These are phyloP conservation scores for Microthyrium microscopicum DNA, from an alignment of 2,329 filamentous ascomycete species.

Conservation along the genomic window DNA sequence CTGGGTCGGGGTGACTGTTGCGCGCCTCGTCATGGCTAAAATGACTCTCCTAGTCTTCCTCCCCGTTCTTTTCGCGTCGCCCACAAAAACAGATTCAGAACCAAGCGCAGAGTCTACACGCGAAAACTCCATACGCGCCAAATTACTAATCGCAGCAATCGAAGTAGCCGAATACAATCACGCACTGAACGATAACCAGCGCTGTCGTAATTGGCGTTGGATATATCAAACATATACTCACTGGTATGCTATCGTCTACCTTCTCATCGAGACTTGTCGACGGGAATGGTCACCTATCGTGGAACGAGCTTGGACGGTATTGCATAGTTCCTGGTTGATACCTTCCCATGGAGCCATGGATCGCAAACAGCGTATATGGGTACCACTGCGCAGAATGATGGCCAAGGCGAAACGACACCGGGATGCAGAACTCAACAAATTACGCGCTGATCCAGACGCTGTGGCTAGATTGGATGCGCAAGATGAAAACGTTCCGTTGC, in stretches of 20 bases:
- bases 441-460: conserved; percentile 15
- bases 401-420: conserved; percentile 17
- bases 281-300: conserved; percentile 11
- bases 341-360: conserved; percentile 16
- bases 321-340: conserved; percentile 25
- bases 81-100: too few relatives aligned
- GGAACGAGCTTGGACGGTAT: conserved; percentile 12
- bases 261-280: conserved; percentile 10
- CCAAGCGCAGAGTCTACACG: conserved; percentile 14
- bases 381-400: conserved; percentile 19
- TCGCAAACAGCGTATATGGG: conserved; percentile 19
- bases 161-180: conserved; percentile 32
- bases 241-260: conserved; percentile 12
- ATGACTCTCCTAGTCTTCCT: conserved; percentile 24
- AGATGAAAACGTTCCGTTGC: conserved; percentile 11
- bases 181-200: conserved; percentile 10
- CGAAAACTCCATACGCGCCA: conserved; percentile 25
- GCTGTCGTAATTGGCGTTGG: conserved; percentile 12
- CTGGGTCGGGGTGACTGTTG: conserved; percentile 25
- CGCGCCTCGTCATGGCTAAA: conserved; percentile 36
- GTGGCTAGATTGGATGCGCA: conserved; percentile 12
- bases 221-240: conserved; percentile 12
- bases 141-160: conserved; percentile 33
- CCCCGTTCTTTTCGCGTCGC: conserved; percentile 4
- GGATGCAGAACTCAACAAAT: conserved; percentile 15